Percentiles rank a stretch among this genome's conserved stretches.
Conservation (phyloP, 2,329 filamentous ascomycete species). For the Colletotrichum lupini region DNA sequence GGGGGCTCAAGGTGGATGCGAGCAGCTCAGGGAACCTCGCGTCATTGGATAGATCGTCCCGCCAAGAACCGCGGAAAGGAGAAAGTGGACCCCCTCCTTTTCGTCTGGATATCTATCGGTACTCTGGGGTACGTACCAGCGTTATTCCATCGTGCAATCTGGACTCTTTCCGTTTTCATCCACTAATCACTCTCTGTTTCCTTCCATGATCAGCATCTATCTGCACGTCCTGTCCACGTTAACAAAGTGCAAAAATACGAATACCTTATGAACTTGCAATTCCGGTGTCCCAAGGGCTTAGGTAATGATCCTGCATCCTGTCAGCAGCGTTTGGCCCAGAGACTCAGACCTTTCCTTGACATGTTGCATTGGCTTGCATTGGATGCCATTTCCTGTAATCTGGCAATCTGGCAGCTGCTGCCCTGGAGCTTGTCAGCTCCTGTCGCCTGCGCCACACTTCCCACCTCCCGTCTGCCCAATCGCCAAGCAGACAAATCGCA, state of each 20-base stretch:
- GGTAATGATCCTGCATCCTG: not conserved
- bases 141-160: not conserved
- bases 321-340: not conserved
- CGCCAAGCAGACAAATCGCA: not conserved
- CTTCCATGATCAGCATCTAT: too few species aligned
- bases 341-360: too few species aligned
- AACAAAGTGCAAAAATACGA: too few species aligned
- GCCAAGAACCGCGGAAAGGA: conserved; percentile 34
- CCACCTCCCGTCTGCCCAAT: conserved; percentile 16
- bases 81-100: conserved; percentile 23
- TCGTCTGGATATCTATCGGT: not conserved
- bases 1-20: not conserved
- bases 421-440: conserved; percentile 4
- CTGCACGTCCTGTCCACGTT: too few species aligned
- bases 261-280: too few species aligned
- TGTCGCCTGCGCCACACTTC: conserved; percentile 15
- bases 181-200: not conserved
- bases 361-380: not conserved
- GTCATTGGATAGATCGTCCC: conserved; percentile 23
- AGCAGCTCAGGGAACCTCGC: not conserved
- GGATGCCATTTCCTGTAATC: not conserved
- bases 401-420: not conserved
- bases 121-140: not conserved
- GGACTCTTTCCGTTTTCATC: not conserved
- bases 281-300: too few species aligned